phyloP scores from a whole-genome alignment of 306 rosid genomes.

The Vigna reflexopilosa region DNA sequence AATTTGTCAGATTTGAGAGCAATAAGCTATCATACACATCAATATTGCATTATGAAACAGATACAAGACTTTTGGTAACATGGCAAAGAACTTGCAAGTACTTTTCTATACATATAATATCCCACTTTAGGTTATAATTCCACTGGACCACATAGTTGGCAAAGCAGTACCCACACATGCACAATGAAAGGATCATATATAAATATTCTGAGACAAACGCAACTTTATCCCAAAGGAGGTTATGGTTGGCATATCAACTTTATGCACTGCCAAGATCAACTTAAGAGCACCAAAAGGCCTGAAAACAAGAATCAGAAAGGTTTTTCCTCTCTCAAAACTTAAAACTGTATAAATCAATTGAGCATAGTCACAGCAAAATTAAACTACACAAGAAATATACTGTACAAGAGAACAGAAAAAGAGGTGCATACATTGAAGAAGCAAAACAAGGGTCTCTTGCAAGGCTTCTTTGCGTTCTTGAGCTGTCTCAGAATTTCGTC shows the following conservation, averaged over 20 bases:
- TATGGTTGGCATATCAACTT: conserved; percentile 15
- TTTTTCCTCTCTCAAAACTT: neutral
- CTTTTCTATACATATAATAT: neutral
- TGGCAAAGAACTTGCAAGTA: neutral
- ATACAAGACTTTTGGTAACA: conserved; percentile 7
- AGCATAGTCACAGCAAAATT: no score
- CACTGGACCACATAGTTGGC: conserved; percentile 21
- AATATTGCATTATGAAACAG: neutral
- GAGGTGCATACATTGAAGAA: conserved; percentile 43
- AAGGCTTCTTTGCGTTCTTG: conserved; percentile 40
- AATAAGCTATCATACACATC: neutral
- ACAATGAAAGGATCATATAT: neutral
- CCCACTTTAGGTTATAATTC: neutral
- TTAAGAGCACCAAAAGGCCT: conserved; percentile 55
- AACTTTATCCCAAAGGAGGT: conserved; percentile 14
- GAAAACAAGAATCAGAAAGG: conserved; percentile 29
- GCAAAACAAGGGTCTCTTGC: conserved; percentile 46
- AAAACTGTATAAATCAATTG: neutral
- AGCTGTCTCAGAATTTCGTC: conserved; percentile 48
- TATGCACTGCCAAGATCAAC: conserved; percentile 7
- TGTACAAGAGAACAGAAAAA: neutral
- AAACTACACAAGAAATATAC: no score
- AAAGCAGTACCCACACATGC: conserved; percentile 7
- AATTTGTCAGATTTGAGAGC: neutral
- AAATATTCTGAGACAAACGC: conserved; percentile 16